These are phyloP conservation scores for Globisporangium rhizosaccharum DNA, from an alignment of 352 stramenopile genomes.

Conservation along the genomic window DNA sequence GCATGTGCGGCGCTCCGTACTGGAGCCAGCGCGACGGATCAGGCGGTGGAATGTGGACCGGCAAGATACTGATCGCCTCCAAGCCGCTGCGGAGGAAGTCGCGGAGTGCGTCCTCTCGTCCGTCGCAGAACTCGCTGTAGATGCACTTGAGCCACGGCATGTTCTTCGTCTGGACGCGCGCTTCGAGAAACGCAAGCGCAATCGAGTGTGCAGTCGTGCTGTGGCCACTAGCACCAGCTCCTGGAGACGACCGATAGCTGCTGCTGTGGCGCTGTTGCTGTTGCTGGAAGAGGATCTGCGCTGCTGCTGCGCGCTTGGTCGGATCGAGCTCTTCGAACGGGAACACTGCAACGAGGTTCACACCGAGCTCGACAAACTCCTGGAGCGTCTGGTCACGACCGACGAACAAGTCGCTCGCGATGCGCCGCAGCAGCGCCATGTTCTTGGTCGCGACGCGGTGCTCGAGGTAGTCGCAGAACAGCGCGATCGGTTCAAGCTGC, in stretches of 20 bases:
- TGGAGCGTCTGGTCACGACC: slow-evolving; percentile 23
- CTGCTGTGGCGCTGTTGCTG: slow-evolving; percentile 16
- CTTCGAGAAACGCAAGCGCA: slow-evolving; percentile 20
- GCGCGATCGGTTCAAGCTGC: background rate
- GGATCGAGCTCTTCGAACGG: slow-evolving; percentile 11
- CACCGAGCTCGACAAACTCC: slow-evolving; percentile 29
- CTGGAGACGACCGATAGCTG: background rate
- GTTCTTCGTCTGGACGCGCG: slow-evolving; percentile 33
- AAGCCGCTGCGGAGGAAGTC: slow-evolving; percentile 18
- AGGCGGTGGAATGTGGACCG: slow-evolving; percentile 16
- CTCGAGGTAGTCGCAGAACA: slow-evolving; percentile 33
- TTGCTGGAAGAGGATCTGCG: slow-evolving; percentile 21
- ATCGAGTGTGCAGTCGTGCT: background rate
- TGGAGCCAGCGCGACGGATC: background rate
- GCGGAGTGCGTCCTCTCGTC: slow-evolving; percentile 14
- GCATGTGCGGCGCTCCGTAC: background rate
- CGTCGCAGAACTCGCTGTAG: slow-evolving; percentile 25
- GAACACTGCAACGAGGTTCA: slow-evolving; percentile 25
- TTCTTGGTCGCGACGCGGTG: slow-evolving; percentile 21
- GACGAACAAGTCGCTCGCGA: slow-evolving; percentile 21
- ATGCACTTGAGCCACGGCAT: slow-evolving; percentile 27
- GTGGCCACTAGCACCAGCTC: background rate
- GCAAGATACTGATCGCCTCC: slow-evolving; percentile 24
- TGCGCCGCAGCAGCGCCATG: slow-evolving; percentile 21
- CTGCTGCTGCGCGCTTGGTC: slow-evolving; percentile 9